Base-by-base conservation (phyloP, 2,329 filamentous ascomycete species). In the Aspergillus amoenus region DNA sequence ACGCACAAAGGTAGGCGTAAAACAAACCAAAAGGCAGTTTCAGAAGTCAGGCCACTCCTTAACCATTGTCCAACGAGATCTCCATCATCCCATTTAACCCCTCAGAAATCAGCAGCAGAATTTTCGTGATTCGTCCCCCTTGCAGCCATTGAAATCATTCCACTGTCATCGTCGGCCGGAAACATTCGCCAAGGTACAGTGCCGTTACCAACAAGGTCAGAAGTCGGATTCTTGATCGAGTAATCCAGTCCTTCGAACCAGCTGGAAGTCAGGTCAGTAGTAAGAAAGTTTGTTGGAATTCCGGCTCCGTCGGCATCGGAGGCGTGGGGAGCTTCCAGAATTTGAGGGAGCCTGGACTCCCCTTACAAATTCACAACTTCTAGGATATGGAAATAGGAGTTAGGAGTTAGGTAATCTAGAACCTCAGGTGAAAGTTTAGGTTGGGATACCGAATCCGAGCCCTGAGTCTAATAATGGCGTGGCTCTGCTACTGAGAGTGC, bases 91-190 rank as follows among this genome's bases (percentile, higher is more conserved):
- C 18, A 6, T 18, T 32, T 32, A 15, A 41, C 17, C 11, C n/a
- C 18, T 44, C 12, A 37, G 27, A 22, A 45, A 44, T 22, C 2
- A 24, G 18, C 17, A 22, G 37, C 42, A 37, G 40, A 37, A 21
- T 18, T 52, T 52, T 52, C 42, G 27, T 30, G 27, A 30, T 30
- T 30, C 8, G 34, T n/a, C 32, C 18, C 21, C 32, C 27, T 52
- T 45, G 40, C 30, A 49, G 32, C 21, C 34, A 40, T 37, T 53
- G 21, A 47, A 37, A 53, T 53, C 42, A 53, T 53, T 18, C 51
- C 32, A 53, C 42, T 46, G 18, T 39, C 11, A 52, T 44, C 40
- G 15, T 34, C 27, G 18, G 24, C 46, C 30, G 44, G 44, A 46
- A n/a, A 44, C 18, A 45, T 30, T 45, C 22, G 22, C 15, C 44